Evolutionary conservation across 805 yeast species (phyloP), one percentile per base, ranked within the genome.

Genomic region (Starmerella stigmatis): DNA sequence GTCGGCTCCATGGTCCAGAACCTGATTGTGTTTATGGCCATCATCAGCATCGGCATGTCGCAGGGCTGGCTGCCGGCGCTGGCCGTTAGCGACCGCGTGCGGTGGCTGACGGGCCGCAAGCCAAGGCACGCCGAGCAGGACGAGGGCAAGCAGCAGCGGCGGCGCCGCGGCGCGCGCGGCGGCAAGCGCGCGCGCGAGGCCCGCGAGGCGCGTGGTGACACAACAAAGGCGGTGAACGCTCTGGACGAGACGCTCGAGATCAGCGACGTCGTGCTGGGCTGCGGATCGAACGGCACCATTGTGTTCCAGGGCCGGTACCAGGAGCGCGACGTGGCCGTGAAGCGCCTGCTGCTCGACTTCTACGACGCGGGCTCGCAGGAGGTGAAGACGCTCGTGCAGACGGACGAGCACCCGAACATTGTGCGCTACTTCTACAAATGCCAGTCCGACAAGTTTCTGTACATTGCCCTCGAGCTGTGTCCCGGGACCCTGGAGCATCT

Each of bases 331-430:
- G 98, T 92, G 5, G 98, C 98, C 0, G 94, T 92, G 6, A 92
- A 92, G 61, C 68, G 97, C 56, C 84, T 92, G 94, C 67, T 92
- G 43, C 71, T 88, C 29, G 96, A 88, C 60, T 92, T 88, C 58
- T 89, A 83, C 62, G 96, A 92, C 57, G 76, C 89, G 46, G 97
- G 97, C 2, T 79, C 86, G 8, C 94, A 85, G 55, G 98, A 89
- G 58, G 94, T 92, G 11, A 73, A 79, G 21, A 63, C 89, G 12
- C 65, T 89, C 27, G 94, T 89, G 48, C 96, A 89, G 60, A 84
- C 94, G 65, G 98, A 92, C 57, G 95, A 86, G 60, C 97, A 89
- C 63, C 92, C 96, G 2, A 92, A 92, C 59, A 97, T 92, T 19
- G 77, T 92, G 5, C 67, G 97, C 45, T 92, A 92, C 61, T 92